Conservation (phyloP, 2,329 filamentous ascomycete genomes). For the Teratosphaeria zuluensis region DNA sequence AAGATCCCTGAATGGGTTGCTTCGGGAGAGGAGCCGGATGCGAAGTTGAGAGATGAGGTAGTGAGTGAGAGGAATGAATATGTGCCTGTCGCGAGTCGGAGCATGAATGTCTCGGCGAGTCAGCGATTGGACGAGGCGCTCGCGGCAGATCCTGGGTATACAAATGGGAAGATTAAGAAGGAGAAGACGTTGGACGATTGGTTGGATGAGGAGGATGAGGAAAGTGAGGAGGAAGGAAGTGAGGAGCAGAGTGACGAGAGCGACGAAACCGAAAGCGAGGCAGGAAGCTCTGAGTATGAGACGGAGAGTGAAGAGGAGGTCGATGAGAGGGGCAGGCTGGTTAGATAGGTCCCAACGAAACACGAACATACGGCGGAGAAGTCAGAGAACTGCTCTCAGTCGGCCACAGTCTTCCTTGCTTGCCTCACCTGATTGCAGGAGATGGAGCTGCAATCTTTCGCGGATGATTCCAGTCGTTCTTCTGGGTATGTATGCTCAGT, state of each 20-base stretch:
- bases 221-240: conserved; percentile 43
- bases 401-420: too few relatives aligned
- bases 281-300: conserved; percentile 40
- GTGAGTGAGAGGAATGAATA: conserved; percentile 25
- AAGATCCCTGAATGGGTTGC: conserved; percentile 76
- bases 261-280: conserved; percentile 40
- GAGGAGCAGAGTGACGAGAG: conserved; percentile 38
- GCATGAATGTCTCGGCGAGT: conserved; percentile 43
- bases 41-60: conserved; percentile 57
- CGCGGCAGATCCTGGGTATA: conserved; percentile 29
- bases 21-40: conserved; percentile 69
- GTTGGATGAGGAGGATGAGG: conserved; percentile 56
- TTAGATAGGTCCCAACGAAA: conserved; percentile 5
- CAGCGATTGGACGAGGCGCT: conserved; percentile 54
- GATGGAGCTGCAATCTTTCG: too few relatives aligned
- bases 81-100: conserved; percentile 24
- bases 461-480: too few relatives aligned
- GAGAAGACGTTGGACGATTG: conserved; percentile 87
- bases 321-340: conserved; percentile 28
- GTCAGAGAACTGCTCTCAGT: too few relatives aligned
- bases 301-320: conserved; percentile 30
- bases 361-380: too few relatives aligned
- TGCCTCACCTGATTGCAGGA: too few relatives aligned
- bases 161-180: conserved; percentile 33
- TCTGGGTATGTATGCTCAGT: too few relatives aligned